These are phyloP conservation scores for Fusarium marasasianum DNA, from an alignment of 2,329 filamentous ascomycete species.

Conservation along the genomic window DNA sequence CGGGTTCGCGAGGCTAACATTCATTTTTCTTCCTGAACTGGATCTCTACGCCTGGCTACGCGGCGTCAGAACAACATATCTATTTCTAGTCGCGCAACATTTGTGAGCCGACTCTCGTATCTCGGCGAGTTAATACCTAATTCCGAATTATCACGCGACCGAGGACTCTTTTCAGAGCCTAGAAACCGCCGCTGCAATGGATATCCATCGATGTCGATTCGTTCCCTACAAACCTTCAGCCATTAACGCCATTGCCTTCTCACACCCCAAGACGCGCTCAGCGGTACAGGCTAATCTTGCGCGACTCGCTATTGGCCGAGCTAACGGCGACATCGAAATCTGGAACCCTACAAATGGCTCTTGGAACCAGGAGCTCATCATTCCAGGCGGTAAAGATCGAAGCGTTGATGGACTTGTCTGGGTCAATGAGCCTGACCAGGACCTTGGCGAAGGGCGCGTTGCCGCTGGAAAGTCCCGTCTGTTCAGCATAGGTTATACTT, in stretches of 20 bases:
- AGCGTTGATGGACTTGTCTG: constrained; percentile 92
- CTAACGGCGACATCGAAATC: constrained; percentile 96
- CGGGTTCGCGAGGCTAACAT: constrained; percentile 42
- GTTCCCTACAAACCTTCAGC: constrained; percentile 90
- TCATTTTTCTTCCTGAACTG: constrained; percentile 45
- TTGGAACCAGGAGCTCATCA: constrained; percentile 91
- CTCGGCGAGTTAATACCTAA: not conserved
- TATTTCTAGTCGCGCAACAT: constrained; percentile 7
- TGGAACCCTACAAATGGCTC: constrained; percentile 87
- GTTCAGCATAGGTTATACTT: constrained; percentile 96
- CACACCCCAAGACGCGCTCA: constrained; percentile 69
- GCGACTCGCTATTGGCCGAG: constrained; percentile 88
- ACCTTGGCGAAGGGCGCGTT: constrained; percentile 68
- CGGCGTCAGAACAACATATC: constrained; percentile 33
- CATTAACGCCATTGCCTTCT: constrained; percentile 95
- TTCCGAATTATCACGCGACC: constrained; percentile 3
- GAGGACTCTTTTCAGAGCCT: constrained; percentile 3
- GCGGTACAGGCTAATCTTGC: constrained; percentile 62
- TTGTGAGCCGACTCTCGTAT: not conserved
- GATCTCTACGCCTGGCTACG: constrained; percentile 42
- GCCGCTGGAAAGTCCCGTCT: constrained; percentile 80
- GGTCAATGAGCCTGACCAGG: constrained; percentile 85
- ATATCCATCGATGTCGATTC: constrained; percentile 97
- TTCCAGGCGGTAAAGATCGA: constrained; percentile 83
- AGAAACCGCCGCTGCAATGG: constrained; percentile 66